phyloP scores from a whole-genome alignment of 805 yeast species.

The Lipomyces sp. region DNA sequence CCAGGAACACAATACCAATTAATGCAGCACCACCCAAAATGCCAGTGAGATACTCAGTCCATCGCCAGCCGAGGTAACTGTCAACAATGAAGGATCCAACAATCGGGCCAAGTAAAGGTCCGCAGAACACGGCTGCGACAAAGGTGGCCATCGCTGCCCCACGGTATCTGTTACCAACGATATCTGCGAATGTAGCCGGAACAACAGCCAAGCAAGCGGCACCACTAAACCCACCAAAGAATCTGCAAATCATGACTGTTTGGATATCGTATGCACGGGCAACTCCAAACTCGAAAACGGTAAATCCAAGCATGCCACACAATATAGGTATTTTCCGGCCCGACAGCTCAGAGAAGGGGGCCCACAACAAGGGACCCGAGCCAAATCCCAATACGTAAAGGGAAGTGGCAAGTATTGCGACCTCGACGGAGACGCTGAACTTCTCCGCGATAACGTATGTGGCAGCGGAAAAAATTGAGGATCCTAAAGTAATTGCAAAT shows the following conservation, averaged over 20 bases:
- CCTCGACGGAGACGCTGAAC: conserved; percentile 67
- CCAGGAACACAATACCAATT: conserved; percentile 51
- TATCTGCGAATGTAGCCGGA: conserved; percentile 85
- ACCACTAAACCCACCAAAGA: conserved; percentile 79
- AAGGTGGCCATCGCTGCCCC: conserved; percentile 79
- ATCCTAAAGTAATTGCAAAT: conserved; percentile 68
- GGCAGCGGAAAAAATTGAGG: conserved; percentile 79
- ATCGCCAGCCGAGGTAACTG: conserved; percentile 77
- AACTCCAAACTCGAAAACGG: conserved; percentile 68
- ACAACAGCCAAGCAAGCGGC: conserved; percentile 85
- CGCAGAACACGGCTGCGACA: conserved; percentile 72
- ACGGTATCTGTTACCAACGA: conserved; percentile 66
- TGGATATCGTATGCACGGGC: conserved; percentile 82
- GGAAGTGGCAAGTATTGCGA: conserved; percentile 76
- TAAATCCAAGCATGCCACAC: conserved; percentile 60
- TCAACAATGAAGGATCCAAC: conserved; percentile 69
- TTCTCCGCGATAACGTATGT: conserved; percentile 50
- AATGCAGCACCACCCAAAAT: conserved; percentile 57
- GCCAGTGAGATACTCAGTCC: conserved; percentile 76
- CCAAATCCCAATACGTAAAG: conserved; percentile 93
- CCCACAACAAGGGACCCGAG: conserved; percentile 89
- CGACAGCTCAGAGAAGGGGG: conserved; percentile 74
- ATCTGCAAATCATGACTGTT: conserved; percentile 75
- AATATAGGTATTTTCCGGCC: conserved; percentile 63
- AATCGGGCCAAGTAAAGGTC: conserved; percentile 85